Evolutionary conservation across 768 basidiomycete species (phyloP).

Genomic region (Trametes cingulata): DNA sequence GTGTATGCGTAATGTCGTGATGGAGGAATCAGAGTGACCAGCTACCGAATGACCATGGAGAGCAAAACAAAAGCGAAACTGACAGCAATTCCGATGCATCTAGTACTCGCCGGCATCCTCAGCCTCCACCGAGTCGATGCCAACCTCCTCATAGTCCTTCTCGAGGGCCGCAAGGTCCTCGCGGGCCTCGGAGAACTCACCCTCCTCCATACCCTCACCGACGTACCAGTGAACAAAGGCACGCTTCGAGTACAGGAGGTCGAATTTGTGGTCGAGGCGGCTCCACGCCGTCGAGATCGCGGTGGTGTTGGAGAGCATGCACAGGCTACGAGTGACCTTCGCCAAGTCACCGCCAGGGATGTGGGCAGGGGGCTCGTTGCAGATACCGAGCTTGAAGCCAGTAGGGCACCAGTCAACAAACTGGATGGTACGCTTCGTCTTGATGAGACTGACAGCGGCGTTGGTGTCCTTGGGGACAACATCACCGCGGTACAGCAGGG

Average conservation of each 20-base stretch:
- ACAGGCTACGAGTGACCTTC: conserved; percentile 72
- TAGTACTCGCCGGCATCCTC: conserved; percentile 55
- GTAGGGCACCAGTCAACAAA: conserved; percentile 82
- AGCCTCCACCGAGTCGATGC: conserved; percentile 49
- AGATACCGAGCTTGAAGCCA: conserved; percentile 78
- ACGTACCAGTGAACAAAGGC: conserved; percentile 65
- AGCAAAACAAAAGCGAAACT: conserved; percentile 26
- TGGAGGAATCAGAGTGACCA: conserved; percentile 30
- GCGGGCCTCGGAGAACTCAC: conserved; percentile 98
- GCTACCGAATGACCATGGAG: conserved; percentile 26
- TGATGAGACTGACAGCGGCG: conserved; percentile 70
- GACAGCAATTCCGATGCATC: conserved; percentile 22
- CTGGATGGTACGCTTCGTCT: conserved; percentile 78
- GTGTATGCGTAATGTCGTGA: conserved; percentile 38
- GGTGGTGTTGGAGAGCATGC: conserved; percentile 78
- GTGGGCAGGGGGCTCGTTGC: conserved; percentile 74
- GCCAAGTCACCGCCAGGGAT: conserved; percentile 78
- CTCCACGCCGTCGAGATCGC: conserved; percentile 76
- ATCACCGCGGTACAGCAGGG: conserved; percentile 73
- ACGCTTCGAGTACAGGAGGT: conserved; percentile 69
- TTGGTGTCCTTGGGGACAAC: conserved; percentile 80
- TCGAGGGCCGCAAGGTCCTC: conserved; percentile 99
- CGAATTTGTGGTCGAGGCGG: conserved; percentile 78
- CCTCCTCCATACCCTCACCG: conserved; percentile 83
- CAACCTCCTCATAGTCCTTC: conserved; percentile 93